Evolutionary conservation across 352 stramenopile genomes (phyloP).

Genomic region (Pythium plurisporium): DNA sequence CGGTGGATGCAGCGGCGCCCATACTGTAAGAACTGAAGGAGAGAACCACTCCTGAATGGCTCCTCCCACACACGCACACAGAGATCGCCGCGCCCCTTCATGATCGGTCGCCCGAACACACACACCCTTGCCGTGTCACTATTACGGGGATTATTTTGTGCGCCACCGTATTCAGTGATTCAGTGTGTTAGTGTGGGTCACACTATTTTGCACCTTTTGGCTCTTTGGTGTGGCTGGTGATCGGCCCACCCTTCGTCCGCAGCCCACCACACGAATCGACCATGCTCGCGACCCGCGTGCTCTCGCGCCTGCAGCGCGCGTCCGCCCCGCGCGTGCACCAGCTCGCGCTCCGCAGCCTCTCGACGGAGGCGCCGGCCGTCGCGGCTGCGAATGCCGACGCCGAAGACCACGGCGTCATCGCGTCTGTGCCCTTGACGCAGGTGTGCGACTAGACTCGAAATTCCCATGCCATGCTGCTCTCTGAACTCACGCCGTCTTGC

Average conservation of each 20-base stretch:
- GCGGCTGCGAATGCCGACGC: conserved; percentile 1
- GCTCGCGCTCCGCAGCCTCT: conserved; percentile 30
- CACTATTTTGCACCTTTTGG: conserved; percentile 10
- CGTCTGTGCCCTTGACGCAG: conserved; percentile 54
- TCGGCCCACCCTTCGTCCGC: conserved; percentile 9
- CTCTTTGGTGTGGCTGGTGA: conserved; percentile 4
- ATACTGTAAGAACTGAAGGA: conserved; percentile 18
- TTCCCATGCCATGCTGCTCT: too few relatives aligned
- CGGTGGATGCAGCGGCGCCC: conserved; percentile 60
- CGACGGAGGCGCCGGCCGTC: conserved; percentile 26
- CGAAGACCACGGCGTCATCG: conserved; percentile 32
- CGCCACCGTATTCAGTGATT: neutral
- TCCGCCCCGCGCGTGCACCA: conserved; percentile 14
- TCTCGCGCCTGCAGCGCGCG: conserved; percentile 33
- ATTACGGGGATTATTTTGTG: neutral
- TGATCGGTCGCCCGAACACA: conserved; percentile 6
- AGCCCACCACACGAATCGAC: conserved; percentile 14
- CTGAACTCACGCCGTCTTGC: too few relatives aligned
- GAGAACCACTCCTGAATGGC: neutral
- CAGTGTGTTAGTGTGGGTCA: conserved; percentile 16
- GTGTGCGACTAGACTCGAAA: conserved; percentile 7
- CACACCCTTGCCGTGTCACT: conserved; percentile 2
- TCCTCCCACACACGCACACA: neutral
- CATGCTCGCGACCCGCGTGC: conserved; percentile 60
- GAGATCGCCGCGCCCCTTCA: conserved; percentile 1